Conservation (phyloP, 768 basidiomycete genomes). For the Sporobolomyces phaffii region DNA sequence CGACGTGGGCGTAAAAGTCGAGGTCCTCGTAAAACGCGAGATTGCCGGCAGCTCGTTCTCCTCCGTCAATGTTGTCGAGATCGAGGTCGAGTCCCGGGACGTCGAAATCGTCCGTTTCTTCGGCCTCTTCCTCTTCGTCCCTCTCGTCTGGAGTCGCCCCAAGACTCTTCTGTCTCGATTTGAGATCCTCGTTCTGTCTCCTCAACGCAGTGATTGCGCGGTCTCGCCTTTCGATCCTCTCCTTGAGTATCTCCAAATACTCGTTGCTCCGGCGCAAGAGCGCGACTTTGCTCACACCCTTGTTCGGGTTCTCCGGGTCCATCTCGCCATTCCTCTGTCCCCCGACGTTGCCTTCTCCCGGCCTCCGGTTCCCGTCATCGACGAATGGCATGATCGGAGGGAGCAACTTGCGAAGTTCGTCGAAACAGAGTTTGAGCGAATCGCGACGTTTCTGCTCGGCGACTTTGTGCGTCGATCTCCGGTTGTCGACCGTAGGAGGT, state of each 20-base stretch:
- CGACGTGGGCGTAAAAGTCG: slow-evolving; percentile 20
- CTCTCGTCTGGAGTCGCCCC: neutral
- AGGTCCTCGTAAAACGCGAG: slow-evolving; percentile 35
- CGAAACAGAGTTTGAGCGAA: slow-evolving; percentile 83
- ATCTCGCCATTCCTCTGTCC: slow-evolving; percentile 39
- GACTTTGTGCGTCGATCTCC: slow-evolving; percentile 61
- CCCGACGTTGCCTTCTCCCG: slow-evolving; percentile 43
- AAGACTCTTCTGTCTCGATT: neutral
- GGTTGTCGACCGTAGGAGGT: slow-evolving; percentile 9
- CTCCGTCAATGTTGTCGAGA: slow-evolving; percentile 32
- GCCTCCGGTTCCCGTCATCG: slow-evolving; percentile 38
- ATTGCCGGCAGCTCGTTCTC: slow-evolving; percentile 28
- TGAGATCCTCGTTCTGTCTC: slow-evolving; percentile 23
- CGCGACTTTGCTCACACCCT: slow-evolving; percentile 44
- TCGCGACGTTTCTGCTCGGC: slow-evolving; percentile 97
- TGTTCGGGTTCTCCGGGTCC: slow-evolving; percentile 41
- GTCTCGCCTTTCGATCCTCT: slow-evolving; percentile 38
- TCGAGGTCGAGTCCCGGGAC: slow-evolving; percentile 31
- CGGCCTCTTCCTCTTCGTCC: neutral
- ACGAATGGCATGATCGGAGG: slow-evolving; percentile 50
- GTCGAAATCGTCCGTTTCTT: slow-evolving; percentile 21
- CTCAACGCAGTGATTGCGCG: slow-evolving; percentile 28
- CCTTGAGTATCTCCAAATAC: slow-evolving; percentile 40
- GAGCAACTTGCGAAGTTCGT: slow-evolving; percentile 56
- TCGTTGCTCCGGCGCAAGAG: slow-evolving; percentile 42